Evolutionary conservation across 768 basidiomycete species (phyloP), one percentile per base, ranked within the genome.

Genomic region (Lenzites betulinus): DNA sequence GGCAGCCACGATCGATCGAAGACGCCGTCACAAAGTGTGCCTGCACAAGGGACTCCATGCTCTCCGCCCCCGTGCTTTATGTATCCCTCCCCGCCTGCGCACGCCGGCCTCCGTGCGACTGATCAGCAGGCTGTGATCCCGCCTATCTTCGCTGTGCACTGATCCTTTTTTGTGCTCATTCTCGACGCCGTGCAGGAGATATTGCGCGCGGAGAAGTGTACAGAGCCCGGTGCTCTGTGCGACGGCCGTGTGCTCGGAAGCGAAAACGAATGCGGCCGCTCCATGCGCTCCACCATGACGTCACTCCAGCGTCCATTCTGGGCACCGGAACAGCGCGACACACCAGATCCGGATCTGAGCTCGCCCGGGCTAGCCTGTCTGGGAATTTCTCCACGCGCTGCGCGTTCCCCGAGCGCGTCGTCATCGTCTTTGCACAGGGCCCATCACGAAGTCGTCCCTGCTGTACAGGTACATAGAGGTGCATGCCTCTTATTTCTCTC

Each of bases 1-100:
- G 60, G 35, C 54, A 61, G 60, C 60, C 60, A 62, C 60, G 60
- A 57, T 61, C 60, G 60, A 62, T 57, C 60, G 51, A 28, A 23
- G 44, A 50, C 28, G 30, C 60, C 54, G 59, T 49, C 47, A 36
- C 41, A 46, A 44, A 43, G 51, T 41, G 60, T 61, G 60, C 60
- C 60, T 61, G 60, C 60, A 62, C 60, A 25, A 28, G 50, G 54
- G 9, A 5, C 11, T 11, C 30, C 30, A 16, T 28, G 51, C 20
- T 42, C 48, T 35, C 53, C 16, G 47, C 28, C 38, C 3, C 46
- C 20, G 44, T 22, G n/a, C 8, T 52, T 50, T 55, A 38, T 51
- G 42, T 22, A 33, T n/a, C n/a, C 30, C 35, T 28, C 26, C 47
- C 36, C 59, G 59, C 53, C 50, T 60, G 53, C 60, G 23, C 4